Percentiles rank a stretch among this genome's conserved stretches.
phyloP scores from a whole-genome alignment of 768 basidiomycete species.

The Lactarius pseudohatsudake region DNA sequence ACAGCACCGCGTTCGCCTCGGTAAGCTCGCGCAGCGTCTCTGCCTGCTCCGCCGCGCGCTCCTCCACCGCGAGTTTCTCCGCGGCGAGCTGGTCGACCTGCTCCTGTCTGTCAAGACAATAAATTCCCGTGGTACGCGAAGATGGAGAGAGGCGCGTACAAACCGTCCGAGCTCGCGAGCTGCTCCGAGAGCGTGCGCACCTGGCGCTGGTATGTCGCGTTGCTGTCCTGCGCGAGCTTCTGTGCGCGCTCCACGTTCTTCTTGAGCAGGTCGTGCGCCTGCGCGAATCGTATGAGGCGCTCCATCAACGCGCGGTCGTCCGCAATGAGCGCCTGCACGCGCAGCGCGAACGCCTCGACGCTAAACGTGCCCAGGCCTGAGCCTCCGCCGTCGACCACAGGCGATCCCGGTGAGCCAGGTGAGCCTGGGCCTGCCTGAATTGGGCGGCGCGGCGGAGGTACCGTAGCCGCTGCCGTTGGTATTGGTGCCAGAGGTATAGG shows the following conservation, averaged over 20 bases:
- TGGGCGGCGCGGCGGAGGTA: neutral
- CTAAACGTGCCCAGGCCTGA: constrained; percentile 49
- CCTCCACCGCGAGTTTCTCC: constrained; percentile 73
- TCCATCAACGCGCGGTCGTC: constrained; percentile 87
- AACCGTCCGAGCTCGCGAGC: constrained; percentile 45
- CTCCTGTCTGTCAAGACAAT: constrained; percentile 50
- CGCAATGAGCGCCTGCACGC: constrained; percentile 76
- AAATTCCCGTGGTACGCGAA: constrained; percentile 7
- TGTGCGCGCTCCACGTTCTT: constrained; percentile 90
- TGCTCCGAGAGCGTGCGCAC: too few species aligned
- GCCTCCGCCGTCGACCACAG: constrained; percentile 15
- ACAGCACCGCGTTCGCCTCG: constrained; percentile 77
- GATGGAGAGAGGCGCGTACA: constrained; percentile 42
- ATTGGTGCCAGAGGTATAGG: constrained; percentile 66
- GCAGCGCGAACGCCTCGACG: constrained; percentile 70
- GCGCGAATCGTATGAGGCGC: constrained; percentile 78
- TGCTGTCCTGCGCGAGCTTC: too few species aligned
- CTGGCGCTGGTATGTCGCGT: too few species aligned
- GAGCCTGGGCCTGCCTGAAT: constrained; percentile 29
- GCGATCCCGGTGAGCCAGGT: constrained; percentile 23
- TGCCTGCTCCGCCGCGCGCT: constrained; percentile 65
- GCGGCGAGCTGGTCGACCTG: constrained; percentile 60
- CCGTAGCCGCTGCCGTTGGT: neutral
- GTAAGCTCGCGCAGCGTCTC: constrained; percentile 71
- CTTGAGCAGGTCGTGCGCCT: constrained; percentile 88